Evolutionary conservation across 73 alveolate genomes (phyloP).

Genomic region (Paramecium octaurelia): DNA sequence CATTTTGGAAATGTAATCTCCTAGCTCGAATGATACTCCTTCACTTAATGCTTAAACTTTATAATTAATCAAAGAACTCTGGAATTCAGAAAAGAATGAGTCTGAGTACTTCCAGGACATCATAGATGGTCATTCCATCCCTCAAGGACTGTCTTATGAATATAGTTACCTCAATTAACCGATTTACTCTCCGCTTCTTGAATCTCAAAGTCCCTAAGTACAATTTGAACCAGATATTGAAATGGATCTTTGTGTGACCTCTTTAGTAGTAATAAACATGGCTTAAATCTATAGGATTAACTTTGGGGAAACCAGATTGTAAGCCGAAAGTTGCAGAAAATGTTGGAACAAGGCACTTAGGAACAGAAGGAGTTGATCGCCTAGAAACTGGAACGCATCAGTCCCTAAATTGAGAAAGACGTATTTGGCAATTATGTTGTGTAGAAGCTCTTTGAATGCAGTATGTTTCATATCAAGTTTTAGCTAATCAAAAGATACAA

Average conservation of each 20-base stretch:
- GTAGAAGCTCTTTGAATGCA: constrained; percentile 28
- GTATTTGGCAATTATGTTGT: constrained; percentile 40
- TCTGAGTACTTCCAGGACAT: background rate
- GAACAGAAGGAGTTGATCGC: constrained; percentile 2
- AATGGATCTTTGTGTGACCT: background rate
- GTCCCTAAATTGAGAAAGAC: constrained; percentile 20
- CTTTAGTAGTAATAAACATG: background rate
- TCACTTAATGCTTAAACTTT: background rate
- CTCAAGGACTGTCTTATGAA: background rate
- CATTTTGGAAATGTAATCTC: background rate
- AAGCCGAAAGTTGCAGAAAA: background rate
- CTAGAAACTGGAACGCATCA: background rate
- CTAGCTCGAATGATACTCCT: constrained; percentile 29
- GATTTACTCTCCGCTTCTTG: background rate
- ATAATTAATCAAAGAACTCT: constrained; percentile 23
- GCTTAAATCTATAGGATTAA: background rate
- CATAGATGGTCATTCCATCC: background rate
- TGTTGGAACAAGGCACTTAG: background rate
- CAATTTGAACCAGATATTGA: constrained; percentile 16
- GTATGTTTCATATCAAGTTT: background rate
- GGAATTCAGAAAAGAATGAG: constrained; percentile 20
- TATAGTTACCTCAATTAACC: background rate
- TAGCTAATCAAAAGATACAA: background rate
- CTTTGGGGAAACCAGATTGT: constrained; percentile 34
- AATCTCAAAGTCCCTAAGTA: background rate